These are phyloP conservation scores for Eleusine indica DNA, from an alignment of 176 grass and related monocot species.

Conservation along the genomic window DNA sequence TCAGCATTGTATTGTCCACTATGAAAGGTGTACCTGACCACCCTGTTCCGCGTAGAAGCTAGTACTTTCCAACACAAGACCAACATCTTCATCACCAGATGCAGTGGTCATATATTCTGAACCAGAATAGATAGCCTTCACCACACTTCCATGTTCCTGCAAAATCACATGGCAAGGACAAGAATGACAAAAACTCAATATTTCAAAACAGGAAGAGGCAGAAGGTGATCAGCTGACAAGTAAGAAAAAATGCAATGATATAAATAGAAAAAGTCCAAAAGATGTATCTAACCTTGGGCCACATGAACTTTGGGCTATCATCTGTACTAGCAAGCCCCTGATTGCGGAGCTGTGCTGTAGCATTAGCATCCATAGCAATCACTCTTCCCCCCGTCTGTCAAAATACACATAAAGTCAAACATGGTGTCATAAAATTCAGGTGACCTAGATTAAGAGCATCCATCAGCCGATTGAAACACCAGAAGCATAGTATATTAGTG, in stretches of 20 bases:
- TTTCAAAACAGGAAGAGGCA: conserved; percentile 28
- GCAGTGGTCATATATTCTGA: conserved; percentile 58
- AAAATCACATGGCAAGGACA: conserved; percentile 22
- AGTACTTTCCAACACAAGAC: conserved; percentile 89
- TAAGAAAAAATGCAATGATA: conserved; percentile 17
- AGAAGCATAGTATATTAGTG: not conserved
- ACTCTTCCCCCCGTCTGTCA: conserved; percentile 60
- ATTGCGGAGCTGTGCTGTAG: conserved; percentile 67
- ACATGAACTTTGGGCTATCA: conserved; percentile 81
- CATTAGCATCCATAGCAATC: conserved; percentile 86
- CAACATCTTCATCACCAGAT: conserved; percentile 57
- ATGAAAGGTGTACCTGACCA: conserved; percentile 70
- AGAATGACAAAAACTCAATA: not conserved
- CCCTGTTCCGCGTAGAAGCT: conserved; percentile 99
- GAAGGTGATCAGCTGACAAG: not conserved
- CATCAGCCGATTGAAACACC: not conserved
- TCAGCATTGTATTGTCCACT: conserved; percentile 5
- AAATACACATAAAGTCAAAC: not conserved
- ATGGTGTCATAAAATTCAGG: not conserved
- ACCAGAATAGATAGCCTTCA: conserved; percentile 87
- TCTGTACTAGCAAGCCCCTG: conserved; percentile 66
- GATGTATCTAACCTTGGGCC: conserved; percentile 60
- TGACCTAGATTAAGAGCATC: not conserved
- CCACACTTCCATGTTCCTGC: conserved; percentile 72
- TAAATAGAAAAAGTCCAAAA: not conserved